Conservation (phyloP, 257 asterid genomes). For the Solanum etuberosum region DNA sequence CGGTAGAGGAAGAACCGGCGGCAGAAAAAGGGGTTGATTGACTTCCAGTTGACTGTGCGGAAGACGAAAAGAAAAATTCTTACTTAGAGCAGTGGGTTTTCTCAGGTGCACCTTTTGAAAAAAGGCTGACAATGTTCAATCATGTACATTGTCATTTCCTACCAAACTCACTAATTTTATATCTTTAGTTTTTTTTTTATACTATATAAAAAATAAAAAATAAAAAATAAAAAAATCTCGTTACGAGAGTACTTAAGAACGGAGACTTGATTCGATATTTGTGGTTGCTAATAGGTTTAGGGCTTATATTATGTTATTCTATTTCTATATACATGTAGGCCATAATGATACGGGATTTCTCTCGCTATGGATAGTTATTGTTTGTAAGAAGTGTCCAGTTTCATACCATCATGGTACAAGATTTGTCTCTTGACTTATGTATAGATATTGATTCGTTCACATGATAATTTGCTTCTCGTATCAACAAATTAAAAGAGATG, state of each 20-base stretch:
- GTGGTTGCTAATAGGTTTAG: too few species aligned
- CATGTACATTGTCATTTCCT: neutral
- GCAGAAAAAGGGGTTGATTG: constrained; percentile 3
- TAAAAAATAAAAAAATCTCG: too few species aligned
- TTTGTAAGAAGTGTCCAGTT: neutral
- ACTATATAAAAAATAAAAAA: too few species aligned
- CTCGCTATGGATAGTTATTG: neutral
- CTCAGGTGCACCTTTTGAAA: neutral
- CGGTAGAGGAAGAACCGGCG: neutral
- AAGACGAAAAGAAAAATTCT: neutral
- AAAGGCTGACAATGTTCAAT: neutral
- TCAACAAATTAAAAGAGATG: too few species aligned
- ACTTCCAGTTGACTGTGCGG: constrained; percentile 7
- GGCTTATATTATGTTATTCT: neutral
- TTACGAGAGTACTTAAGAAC: too few species aligned
- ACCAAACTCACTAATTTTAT: neutral
- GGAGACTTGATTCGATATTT: too few species aligned
- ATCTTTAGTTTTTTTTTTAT: too few species aligned
- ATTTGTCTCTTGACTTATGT: too few species aligned
- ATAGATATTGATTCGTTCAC: too few species aligned
- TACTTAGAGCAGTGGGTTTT: neutral
- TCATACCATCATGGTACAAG: too few species aligned
- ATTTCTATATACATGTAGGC: neutral
- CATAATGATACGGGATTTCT: neutral
- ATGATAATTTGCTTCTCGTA: too few species aligned